phyloP scores from a whole-genome alignment of 1,139 yeast genomes.

The Suhomyces guaymorum region DNA sequence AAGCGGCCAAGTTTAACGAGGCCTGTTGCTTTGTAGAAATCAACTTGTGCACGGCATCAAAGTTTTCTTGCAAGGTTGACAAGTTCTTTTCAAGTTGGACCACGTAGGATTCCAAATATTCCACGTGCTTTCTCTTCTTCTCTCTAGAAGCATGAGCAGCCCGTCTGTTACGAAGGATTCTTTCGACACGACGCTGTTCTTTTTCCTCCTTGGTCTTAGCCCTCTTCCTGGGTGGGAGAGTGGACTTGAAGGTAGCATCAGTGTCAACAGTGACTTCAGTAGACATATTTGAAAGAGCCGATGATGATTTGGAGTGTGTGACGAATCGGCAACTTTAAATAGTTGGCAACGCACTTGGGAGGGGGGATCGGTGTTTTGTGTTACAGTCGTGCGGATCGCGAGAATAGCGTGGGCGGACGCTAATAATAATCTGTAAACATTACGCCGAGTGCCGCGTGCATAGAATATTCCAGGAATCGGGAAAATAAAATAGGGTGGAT shows the following conservation, averaged over 20 bases:
- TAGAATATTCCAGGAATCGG: conserved; percentile 1
- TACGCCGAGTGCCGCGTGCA: conserved; percentile 1
- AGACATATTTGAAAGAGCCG: conserved; percentile 12
- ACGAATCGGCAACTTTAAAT: conserved; percentile 1
- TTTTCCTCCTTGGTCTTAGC: conserved; percentile 97
- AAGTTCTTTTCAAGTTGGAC: conserved; percentile 47
- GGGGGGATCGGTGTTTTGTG: conserved; percentile 2
- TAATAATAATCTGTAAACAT: not conserved
- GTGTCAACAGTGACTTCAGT: conserved; percentile 10
- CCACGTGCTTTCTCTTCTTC: conserved; percentile 91
- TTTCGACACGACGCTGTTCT: conserved; percentile 91
- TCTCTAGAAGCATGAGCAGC: conserved; percentile 98
- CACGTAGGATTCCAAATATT: conserved; percentile 72
- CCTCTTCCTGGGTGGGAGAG: conserved; percentile 91
- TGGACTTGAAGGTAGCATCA: conserved; percentile 31
- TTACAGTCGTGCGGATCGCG: too few relatives aligned
- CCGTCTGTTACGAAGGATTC: conserved; percentile 89
- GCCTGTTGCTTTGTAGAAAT: conserved; percentile 19
- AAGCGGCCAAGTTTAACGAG: conserved; percentile 17
- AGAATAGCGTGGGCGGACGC: not conserved
- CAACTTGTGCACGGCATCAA: conserved; percentile 18
- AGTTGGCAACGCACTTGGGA: conserved; percentile 2
- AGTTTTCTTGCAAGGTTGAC: conserved; percentile 26
- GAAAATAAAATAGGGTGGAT: not conserved
- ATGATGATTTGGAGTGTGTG: not conserved